Evolutionary conservation across 2,329 filamentous ascomycete species (phyloP).

Genomic region (Arachnopeziza araneosa): DNA sequence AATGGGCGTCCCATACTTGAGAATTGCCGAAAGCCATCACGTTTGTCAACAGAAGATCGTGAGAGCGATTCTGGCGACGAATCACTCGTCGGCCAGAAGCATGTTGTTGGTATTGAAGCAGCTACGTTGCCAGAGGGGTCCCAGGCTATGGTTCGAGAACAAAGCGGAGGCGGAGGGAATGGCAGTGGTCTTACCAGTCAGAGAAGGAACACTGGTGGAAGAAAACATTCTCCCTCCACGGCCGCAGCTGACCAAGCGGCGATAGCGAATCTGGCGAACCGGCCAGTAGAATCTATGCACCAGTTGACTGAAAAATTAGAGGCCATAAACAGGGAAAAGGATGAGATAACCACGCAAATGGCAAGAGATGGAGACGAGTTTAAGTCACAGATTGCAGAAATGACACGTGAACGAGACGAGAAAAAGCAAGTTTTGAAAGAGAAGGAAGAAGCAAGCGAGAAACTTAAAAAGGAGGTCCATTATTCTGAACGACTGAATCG

Average conservation of each 20-base stretch:
- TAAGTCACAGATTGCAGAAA: constrained; percentile 56
- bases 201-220: constrained; percentile 64
- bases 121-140: constrained; percentile 56
- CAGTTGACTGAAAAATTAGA: constrained; percentile 80
- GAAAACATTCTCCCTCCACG: constrained; percentile 70
- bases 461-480: constrained; percentile 74
- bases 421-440: constrained; percentile 75
- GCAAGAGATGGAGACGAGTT: constrained; percentile 68
- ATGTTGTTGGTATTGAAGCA: constrained; percentile 56
- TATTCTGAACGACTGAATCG: constrained; percentile 77
- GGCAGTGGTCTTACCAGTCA: constrained; percentile 42
- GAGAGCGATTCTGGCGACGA: constrained; percentile 45
- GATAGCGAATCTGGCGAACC: neutral
- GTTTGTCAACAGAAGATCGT: constrained; percentile 49
- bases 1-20: constrained; percentile 59
- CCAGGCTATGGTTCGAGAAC: constrained; percentile 59
- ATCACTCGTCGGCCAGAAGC: constrained; percentile 30
- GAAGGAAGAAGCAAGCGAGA: constrained; percentile 85
- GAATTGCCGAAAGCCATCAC: constrained; percentile 50
- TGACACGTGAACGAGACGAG: constrained; percentile 73
- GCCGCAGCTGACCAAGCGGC: constrained; percentile 28
- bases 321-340: constrained; percentile 73
- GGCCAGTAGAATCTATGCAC: constrained; percentile 60
- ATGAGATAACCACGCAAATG: constrained; percentile 67
- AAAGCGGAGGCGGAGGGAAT: constrained; percentile 47